phyloP scores from a whole-genome alignment of 352 stramenopile species.

The Pythium sp. region DNA sequence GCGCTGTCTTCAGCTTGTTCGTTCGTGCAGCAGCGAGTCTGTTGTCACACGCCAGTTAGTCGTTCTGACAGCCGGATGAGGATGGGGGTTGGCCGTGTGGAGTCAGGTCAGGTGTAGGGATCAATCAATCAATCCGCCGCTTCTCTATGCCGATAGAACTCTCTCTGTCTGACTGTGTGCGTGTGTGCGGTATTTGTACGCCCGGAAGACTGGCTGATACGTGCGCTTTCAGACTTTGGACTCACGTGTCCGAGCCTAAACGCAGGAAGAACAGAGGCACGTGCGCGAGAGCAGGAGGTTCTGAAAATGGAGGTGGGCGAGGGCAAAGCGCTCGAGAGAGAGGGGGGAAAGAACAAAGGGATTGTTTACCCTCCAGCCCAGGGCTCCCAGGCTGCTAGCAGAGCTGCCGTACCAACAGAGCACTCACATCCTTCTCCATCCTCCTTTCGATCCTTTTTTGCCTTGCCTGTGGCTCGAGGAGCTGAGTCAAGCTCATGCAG shows the following conservation, averaged over 20 bases:
- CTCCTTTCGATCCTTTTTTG: conserved; percentile 1
- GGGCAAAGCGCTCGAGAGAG: not conserved
- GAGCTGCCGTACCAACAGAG: not conserved
- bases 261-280: not conserved
- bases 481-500: not conserved
- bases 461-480: not conserved
- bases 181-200: not conserved
- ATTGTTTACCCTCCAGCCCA: not conserved
- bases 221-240: not conserved
- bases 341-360: not conserved
- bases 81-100: not conserved
- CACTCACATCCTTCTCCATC: not conserved
- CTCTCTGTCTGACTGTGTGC: not conserved
- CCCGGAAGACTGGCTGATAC: not conserved
- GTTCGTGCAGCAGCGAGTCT: not conserved
- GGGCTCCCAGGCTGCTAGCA: too few relatives aligned
- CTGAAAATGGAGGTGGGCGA: conserved; percentile 7
- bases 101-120: not conserved
- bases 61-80: not conserved
- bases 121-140: not conserved
- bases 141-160: not conserved
- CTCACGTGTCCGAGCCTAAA: not conserved
- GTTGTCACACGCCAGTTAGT: not conserved
- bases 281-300: conserved; percentile 1
- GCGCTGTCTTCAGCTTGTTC: not conserved